Conservation (phyloP, 2,329 filamentous ascomycete genomes). For the Fusarium temperatum region DNA sequence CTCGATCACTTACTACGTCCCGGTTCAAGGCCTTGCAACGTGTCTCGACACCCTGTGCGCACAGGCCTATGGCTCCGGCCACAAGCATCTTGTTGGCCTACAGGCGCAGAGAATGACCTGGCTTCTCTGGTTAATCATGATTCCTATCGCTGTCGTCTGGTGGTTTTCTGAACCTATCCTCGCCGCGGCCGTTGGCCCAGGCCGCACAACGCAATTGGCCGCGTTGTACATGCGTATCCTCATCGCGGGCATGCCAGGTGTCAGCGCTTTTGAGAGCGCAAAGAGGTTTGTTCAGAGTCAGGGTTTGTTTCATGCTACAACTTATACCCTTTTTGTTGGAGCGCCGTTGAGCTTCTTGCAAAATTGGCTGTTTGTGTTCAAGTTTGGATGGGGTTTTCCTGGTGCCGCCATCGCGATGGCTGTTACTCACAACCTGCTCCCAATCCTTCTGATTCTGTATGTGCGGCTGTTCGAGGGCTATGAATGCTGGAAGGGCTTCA, state of each 20-base stretch:
- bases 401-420: constrained; percentile 82
- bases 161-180: constrained; percentile 71
- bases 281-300: constrained; percentile 85
- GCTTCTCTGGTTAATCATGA: constrained; percentile 74
- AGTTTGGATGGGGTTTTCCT: constrained; percentile 71
- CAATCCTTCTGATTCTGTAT: constrained; percentile 76
- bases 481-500: constrained; percentile 84
- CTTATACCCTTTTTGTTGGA: constrained; percentile 77
- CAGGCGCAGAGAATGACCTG: constrained; percentile 82
- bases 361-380: constrained; percentile 81
- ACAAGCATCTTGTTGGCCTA: constrained; percentile 84
- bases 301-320: constrained; percentile 77
- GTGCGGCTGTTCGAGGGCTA: constrained; percentile 74
- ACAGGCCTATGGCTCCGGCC: constrained; percentile 89
- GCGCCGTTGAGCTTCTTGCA: constrained; percentile 78
- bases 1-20: constrained; percentile 78
- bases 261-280: constrained; percentile 76
- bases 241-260: constrained; percentile 75
- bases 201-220: constrained; percentile 72
- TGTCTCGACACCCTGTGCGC: constrained; percentile 89
- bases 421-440: constrained; percentile 78
- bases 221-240: constrained; percentile 76
- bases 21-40: constrained; percentile 82
- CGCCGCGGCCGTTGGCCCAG: constrained; percentile 45
- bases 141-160: constrained; percentile 78